Conservation (phyloP, 2,329 filamentous ascomycete species). For the Mollisia scopiformis region DNA sequence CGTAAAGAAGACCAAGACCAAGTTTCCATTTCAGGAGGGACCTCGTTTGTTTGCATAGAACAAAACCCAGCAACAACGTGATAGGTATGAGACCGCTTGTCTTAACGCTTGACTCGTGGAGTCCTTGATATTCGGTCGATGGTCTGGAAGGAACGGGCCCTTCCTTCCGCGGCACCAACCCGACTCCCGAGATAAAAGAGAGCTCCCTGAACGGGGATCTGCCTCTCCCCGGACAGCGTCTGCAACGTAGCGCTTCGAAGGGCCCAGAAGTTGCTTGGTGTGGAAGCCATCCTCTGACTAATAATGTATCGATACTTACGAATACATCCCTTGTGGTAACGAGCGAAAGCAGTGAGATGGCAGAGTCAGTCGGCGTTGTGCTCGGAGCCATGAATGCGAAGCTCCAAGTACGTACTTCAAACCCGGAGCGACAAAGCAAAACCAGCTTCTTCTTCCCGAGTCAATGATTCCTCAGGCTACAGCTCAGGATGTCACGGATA, state of each 20-base stretch:
- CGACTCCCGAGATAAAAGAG: neutral
- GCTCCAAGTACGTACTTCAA: neutral
- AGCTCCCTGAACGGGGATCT: neutral
- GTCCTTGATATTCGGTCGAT: neutral
- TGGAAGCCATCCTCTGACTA: too few relatives aligned
- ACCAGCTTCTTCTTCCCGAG: neutral
- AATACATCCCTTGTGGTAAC: neutral
- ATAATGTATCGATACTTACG: neutral
- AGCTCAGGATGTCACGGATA: neutral
- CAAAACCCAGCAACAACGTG: neutral
- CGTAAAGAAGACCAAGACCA: neutral
- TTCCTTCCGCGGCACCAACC: neutral
- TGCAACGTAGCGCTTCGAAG: neutral
- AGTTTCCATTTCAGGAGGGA: neutral
- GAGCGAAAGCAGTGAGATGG: neutral
- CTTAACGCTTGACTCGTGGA: neutral
- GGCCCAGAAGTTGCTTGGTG: neutral
- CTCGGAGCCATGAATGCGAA: slow-evolving; percentile 1
- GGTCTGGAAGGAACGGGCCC: neutral
- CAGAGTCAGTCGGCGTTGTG: neutral
- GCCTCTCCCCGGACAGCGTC: neutral
- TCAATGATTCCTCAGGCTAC: neutral
- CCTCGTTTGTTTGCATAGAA: neutral
- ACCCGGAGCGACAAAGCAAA: neutral
- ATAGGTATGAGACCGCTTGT: neutral